phyloP scores from a whole-genome alignment of 2,329 filamentous ascomycete genomes.

The Sporothrix globosa region DNA sequence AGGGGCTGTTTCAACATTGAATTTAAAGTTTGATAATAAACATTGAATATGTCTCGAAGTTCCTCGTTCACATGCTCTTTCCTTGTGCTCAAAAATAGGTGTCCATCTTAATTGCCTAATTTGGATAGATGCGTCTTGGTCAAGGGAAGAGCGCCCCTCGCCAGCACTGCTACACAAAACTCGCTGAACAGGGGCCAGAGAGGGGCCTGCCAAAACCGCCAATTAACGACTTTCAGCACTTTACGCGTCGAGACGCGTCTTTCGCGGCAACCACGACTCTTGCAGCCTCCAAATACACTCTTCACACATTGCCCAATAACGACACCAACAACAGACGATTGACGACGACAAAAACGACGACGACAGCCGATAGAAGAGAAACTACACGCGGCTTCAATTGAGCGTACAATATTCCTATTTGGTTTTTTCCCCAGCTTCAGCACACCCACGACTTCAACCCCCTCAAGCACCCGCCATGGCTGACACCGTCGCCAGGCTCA shows the following conservation, averaged over 20 bases:
- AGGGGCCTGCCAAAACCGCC: not conserved
- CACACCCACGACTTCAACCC: not conserved
- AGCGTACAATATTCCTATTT: not conserved
- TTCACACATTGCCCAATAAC: not conserved
- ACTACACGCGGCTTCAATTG: not conserved
- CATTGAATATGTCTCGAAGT: not conserved
- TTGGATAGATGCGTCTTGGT: conserved; percentile 13
- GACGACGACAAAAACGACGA: conserved; percentile 1
- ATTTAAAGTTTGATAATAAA: not conserved
- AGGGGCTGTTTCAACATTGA: not conserved
- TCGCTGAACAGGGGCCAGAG: not conserved
- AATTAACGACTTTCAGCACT: conserved; percentile 30
- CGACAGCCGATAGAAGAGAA: not conserved
- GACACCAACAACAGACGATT: conserved; percentile 10
- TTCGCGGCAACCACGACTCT: conserved; percentile 4
- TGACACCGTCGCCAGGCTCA: conserved; percentile 49
- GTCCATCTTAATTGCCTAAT: not conserved
- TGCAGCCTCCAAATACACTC: not conserved
- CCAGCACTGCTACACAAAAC: no score
- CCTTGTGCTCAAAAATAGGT: not conserved
- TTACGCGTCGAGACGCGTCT: conserved; percentile 36
- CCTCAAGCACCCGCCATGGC: conserved; percentile 42
- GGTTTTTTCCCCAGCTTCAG: no score
- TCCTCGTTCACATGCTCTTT: not conserved
- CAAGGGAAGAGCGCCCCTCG: not conserved